Base-by-base conservation (phyloP, 495 filamentous ascomycete species). In the Penicillium goetzii region DNA sequence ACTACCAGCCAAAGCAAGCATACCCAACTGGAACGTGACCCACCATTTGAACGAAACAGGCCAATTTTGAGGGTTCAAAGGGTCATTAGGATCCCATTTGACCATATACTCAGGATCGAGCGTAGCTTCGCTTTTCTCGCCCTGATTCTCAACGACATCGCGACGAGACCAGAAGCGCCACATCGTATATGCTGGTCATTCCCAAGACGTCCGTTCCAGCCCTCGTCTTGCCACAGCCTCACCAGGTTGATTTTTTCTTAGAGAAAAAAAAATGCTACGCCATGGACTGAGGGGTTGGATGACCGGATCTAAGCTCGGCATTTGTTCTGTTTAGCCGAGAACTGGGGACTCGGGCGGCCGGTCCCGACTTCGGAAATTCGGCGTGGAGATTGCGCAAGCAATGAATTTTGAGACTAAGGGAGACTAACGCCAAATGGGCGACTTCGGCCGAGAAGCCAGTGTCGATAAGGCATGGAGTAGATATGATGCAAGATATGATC, bases 1-100 rank as follows among this genome's bases (percentile, higher is more conserved):
- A 68, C 77, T 81, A 15, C 77, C 81, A 4, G 72, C 71, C n/a
- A 85, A 65, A 19, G 83, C 80, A 15, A 84, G 72, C 76, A 84
- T 77, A 5, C 77, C 75, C 60, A 86, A 60, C 49, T 81, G 80
- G 38, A 82, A 77, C 4, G 82, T 83, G 26, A 84, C 70, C 75
- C 77, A 83, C 58, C 67, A 74, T 66, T 82, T 85, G 61, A 82
- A 82, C 9, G 10, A 19, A 12, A 60, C 65, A 1, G 57, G 60
- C 78, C 79, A 85, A 62, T 84, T 84, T 32, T 76, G 72, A 4
- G 83, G 83, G 58, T 85, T 86, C 26, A 40, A 38, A 14, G 19
- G 38, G 23, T 70, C 65, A 36, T 62, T 40, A 1, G 9, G 11
- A 17, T 68, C 61, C 43, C 60, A 69, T 15, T 63, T 50, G 12